phyloP scores from a whole-genome alignment of 257 asterid species.

The Agastache rugosa region DNA sequence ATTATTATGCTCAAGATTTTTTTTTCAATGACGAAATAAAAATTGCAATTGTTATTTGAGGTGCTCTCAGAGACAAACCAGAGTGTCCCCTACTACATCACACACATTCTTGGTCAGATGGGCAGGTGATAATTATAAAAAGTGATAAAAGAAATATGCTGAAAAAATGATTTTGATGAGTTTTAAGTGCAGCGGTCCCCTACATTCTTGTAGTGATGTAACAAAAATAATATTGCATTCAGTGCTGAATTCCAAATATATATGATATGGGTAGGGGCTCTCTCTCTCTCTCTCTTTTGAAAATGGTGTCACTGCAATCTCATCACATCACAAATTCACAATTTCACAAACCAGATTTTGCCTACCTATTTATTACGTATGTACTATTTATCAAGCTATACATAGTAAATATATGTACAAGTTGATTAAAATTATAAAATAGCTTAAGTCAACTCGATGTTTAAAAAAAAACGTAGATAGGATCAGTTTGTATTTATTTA shows the following conservation, averaged over 20 bases:
- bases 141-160: neutral
- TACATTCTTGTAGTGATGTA: constrained; percentile 23
- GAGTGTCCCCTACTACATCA: neutral
- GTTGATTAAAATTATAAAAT: neutral
- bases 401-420: neutral
- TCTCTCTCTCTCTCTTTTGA: no score
- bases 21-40: no score
- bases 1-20: no score
- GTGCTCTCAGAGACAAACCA: no score
- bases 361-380: neutral
- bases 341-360: no score
- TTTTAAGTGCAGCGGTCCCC: constrained; percentile 37
- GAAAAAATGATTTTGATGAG: neutral
- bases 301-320: constrained; percentile 31
- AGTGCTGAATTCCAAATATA: constrained; percentile 9
- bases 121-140: neutral
- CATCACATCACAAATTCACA: no score
- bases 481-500: no score
- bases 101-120: no score
- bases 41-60: no score
- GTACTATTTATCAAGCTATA: neutral
- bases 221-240: constrained; percentile 24
- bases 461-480: no score
- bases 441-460: neutral
- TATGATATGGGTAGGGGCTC: constrained; percentile 29